Percentiles rank a stretch among this genome's conserved stretches.
Evolutionary conservation across 2,329 filamentous ascomycete genomes (phyloP).

Genomic region (Cordyceps farinosa): DNA sequence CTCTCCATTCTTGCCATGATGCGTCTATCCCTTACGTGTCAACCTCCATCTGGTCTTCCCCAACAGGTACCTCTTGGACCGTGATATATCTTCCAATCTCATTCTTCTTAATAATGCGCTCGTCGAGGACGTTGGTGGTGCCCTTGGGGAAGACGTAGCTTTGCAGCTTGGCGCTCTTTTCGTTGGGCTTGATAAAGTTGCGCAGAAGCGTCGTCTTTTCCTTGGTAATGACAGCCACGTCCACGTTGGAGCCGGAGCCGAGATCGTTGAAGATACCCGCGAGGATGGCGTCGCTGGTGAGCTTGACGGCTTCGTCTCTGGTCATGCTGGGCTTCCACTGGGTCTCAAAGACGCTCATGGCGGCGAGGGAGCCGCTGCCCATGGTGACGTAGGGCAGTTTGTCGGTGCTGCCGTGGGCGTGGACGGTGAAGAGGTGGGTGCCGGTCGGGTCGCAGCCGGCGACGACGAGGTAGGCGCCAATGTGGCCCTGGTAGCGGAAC

Average conservation of each 20-base stretch:
- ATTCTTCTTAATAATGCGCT: slow-evolving; percentile 92
- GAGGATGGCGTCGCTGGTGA: slow-evolving; percentile 83
- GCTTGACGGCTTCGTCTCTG: slow-evolving; percentile 74
- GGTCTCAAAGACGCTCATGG: slow-evolving; percentile 98
- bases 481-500: slow-evolving; percentile 96
- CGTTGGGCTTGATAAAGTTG: slow-evolving; percentile 91
- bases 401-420: slow-evolving; percentile 96
- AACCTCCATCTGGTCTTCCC: slow-evolving; percentile 67
- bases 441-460: slow-evolving; percentile 96
- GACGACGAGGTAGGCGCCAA: slow-evolving; percentile 95
- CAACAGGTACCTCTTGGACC: slow-evolving; percentile 76
- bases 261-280: slow-evolving; percentile 99
- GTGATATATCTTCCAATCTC: slow-evolving; percentile 93
- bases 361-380: slow-evolving; percentile 92
- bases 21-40: slow-evolving; percentile 46
- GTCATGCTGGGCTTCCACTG: slow-evolving; percentile 81
- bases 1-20: background rate
- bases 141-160: slow-evolving; percentile 88
- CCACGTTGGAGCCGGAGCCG: slow-evolving; percentile 94
- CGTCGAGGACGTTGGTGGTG: slow-evolving; percentile 92
- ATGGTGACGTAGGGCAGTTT: slow-evolving; percentile 99
- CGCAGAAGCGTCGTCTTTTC: slow-evolving; percentile 93
- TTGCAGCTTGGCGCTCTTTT: slow-evolving; percentile 84
- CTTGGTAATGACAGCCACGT: slow-evolving; percentile 90
- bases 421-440: slow-evolving; percentile 92